phyloP scores from a whole-genome alignment of 345 rosid genomes.

The Adansonia digitata region DNA sequence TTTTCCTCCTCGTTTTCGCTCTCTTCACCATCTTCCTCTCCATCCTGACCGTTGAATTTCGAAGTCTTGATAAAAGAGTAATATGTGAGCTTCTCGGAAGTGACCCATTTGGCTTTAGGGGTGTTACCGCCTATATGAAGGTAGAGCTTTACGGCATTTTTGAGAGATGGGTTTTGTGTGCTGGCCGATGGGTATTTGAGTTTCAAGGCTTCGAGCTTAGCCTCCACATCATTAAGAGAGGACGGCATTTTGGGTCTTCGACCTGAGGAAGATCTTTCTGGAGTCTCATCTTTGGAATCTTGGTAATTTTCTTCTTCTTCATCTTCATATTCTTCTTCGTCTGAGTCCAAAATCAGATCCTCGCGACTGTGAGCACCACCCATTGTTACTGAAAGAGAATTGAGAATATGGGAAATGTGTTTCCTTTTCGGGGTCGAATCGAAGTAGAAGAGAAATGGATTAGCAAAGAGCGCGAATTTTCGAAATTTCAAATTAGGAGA shows the following conservation, averaged over 20 bases:
- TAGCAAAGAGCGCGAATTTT: slow-evolving; percentile 38
- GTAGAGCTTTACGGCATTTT: slow-evolving; percentile 55
- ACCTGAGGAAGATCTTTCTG: slow-evolving; percentile 37
- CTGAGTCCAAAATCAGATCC: slow-evolving; percentile 63
- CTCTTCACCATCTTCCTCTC: slow-evolving; percentile 39
- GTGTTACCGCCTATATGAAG: slow-evolving; percentile 68
- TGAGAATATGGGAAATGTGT: background rate
- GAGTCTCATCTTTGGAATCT: slow-evolving; percentile 49
- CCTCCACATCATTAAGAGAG: slow-evolving; percentile 59
- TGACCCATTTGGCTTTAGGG: slow-evolving; percentile 77
- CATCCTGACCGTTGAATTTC: slow-evolving; percentile 16
- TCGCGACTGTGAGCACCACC: slow-evolving; percentile 69
- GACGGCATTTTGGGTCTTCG: slow-evolving; percentile 42
- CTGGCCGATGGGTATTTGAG: slow-evolving; percentile 51
- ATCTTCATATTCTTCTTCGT: slow-evolving; percentile 38
- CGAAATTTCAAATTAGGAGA: slow-evolving; percentile 50
- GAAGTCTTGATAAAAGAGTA: slow-evolving; percentile 54
- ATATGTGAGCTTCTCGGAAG: slow-evolving; percentile 54
- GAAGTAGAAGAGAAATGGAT: background rate
- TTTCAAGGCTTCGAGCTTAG: slow-evolving; percentile 52
- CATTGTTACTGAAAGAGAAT: slow-evolving; percentile 26
- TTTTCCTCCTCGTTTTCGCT: slow-evolving; percentile 35
- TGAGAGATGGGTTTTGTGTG: slow-evolving; percentile 27
- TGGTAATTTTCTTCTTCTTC: slow-evolving; percentile 40
- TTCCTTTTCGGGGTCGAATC: background rate